phyloP scores from a whole-genome alignment of 2,329 filamentous ascomycete genomes.

The Trichoderma aggressivum region DNA sequence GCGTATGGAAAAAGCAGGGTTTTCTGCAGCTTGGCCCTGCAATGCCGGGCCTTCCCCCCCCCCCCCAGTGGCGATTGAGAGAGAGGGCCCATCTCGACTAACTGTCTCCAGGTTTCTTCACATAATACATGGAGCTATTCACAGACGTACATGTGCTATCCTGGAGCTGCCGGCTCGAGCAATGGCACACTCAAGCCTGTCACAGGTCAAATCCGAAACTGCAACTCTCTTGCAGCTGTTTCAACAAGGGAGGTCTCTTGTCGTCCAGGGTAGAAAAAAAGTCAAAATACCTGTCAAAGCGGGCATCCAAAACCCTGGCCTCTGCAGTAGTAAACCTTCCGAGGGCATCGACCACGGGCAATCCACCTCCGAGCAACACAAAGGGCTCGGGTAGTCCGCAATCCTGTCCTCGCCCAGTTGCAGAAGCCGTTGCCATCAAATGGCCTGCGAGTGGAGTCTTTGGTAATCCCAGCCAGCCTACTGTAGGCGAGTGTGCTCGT shows the following conservation, averaged over 20 bases:
- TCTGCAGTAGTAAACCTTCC: neutral
- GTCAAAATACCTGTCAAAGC: neutral
- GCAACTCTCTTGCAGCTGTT: neutral
- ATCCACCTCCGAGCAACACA: neutral
- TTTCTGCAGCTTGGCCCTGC: slow-evolving; percentile 8
- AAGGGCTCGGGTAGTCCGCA: neutral
- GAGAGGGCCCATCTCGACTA: neutral
- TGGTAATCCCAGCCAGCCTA: slow-evolving; percentile 2
- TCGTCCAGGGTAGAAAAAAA: neutral
- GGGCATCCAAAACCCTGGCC: neutral
- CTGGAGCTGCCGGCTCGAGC: neutral
- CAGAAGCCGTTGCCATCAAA: slow-evolving; percentile 4
- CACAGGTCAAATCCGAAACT: neutral
- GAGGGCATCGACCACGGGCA: neutral
- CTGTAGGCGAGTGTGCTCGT: neutral
- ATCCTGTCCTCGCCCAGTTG: neutral
- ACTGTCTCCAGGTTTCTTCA: slow-evolving; percentile 1
- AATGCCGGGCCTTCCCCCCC: neutral
- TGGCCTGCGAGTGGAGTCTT: slow-evolving; percentile 6
- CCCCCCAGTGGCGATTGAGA: slow-evolving; percentile 1
- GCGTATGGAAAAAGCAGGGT: neutral
- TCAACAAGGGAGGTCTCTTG: neutral
- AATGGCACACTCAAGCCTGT: slow-evolving; percentile 1
- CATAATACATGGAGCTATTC: slow-evolving; percentile 9
- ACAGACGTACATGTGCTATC: slow-evolving; percentile 6